phyloP scores from a whole-genome alignment of 768 basidiomycete species.

The Royoungia palumana region DNA sequence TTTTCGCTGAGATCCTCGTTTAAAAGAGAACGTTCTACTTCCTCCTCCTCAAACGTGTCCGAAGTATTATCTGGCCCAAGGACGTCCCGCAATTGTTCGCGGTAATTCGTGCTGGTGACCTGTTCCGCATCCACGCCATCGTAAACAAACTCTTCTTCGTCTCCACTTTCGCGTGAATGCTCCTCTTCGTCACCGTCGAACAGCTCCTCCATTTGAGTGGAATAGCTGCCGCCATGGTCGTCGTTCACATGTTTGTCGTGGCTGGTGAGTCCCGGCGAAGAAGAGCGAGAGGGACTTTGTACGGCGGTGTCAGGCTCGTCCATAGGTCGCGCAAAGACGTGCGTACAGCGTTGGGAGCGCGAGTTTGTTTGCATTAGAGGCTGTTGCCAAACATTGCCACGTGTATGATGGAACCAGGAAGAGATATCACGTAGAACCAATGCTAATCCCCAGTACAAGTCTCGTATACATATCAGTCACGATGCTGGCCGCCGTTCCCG shows the following conservation, averaged over 20 bases:
- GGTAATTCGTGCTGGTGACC: constrained; percentile 51
- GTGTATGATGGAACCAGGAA: constrained; percentile 1
- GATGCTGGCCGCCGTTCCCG: constrained; percentile 46
- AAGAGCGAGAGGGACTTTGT: not conserved
- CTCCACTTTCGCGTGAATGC: constrained; percentile 43
- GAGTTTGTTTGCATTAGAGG: constrained; percentile 25
- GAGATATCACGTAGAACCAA: constrained; percentile 17
- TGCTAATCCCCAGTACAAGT: not conserved
- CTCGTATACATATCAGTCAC: constrained; percentile 19
- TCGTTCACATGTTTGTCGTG: constrained; percentile 22
- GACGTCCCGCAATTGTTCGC: constrained; percentile 66
- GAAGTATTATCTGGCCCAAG: constrained; percentile 61
- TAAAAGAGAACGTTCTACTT: constrained; percentile 45
- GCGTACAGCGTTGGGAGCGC: not conserved
- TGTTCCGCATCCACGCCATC: constrained; percentile 60
- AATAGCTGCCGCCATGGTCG: constrained; percentile 25
- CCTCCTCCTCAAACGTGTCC: constrained; percentile 44
- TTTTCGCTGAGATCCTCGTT: constrained; percentile 37
- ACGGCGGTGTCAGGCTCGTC: not conserved
- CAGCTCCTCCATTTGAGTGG: constrained; percentile 24
- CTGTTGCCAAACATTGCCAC: constrained; percentile 29
- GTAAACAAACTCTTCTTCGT: constrained; percentile 70
- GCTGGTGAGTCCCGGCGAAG: constrained; percentile 15
- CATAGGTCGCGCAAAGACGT: constrained; percentile 4
- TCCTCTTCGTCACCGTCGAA: constrained; percentile 42